Base-by-base conservation (phyloP, 2,329 filamentous ascomycete genomes). In the Xylariomycetidae sp. region DNA sequence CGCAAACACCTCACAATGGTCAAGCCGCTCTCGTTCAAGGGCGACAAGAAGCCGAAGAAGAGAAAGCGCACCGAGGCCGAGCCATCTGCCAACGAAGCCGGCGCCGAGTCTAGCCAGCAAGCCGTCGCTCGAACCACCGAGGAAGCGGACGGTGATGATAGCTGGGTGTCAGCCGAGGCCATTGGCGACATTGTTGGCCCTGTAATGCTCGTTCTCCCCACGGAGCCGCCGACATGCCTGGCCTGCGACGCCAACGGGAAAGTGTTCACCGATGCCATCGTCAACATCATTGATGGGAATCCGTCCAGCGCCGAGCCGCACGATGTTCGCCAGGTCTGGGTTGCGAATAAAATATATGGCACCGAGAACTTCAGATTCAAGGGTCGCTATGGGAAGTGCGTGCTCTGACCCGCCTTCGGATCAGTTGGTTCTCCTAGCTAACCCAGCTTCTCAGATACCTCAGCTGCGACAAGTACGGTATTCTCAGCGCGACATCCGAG, bases 21-120 rank as follows among this genome's bases (percentile, higher is more conserved):
- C 49, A 95, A 94, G 59, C 81, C 90, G 29, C 75, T 98, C 38
- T 72, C 79, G 30, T 98, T 98, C 72, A 98, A 98, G 65, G 92
- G 92, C 69, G 92, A 98, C 65, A 95, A 93, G 63, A 92, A 92
- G 65, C 66, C 76, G 39, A 95, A 92, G 63, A 95, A 95, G 70
- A 76, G 87, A 59, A 95, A 95, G 72, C 79, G 85, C 48, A 63
- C 72, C 29, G 67, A 69, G 32, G 65, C 65, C 26, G 68, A 76
- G 26, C 31, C 38, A 3, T 38, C 40, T 2, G 23, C 36, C 64
- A 69, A 39, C 61, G 66, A 18, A 57, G 60, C 13, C 10, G 57
- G 35, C 24, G 8, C 20, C 20, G 42, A 43, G 26, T n/a, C 28
- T 8, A 19, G 25, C 13, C 12, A 35, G 18, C 24, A 29, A 22